phyloP scores from a whole-genome alignment of 345 rosid genomes.

The Salix dunnii region DNA sequence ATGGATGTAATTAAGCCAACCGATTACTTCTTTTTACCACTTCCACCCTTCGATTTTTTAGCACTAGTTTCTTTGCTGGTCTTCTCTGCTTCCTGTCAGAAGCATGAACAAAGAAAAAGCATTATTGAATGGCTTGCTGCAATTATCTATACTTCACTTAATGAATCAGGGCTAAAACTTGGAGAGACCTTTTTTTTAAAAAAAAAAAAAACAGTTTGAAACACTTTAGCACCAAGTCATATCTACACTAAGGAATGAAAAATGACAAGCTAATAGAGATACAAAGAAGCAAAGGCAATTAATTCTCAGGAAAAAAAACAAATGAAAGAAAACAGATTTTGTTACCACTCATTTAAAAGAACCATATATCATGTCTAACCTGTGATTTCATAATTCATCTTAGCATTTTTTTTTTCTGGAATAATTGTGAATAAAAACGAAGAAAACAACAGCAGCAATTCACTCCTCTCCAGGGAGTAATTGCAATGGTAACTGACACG shows the following conservation, averaged over 20 bases:
- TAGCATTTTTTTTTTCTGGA: background rate
- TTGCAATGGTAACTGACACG: background rate
- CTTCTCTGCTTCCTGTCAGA: conserved; percentile 46
- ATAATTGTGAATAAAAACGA: background rate
- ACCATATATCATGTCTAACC: background rate
- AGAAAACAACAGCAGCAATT: conserved; percentile 3
- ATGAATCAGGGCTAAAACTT: background rate
- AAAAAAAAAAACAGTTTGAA: background rate
- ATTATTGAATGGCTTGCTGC: background rate
- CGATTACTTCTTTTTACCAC: conserved; percentile 65
- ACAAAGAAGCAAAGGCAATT: too few relatives aligned
- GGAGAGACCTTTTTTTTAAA: background rate
- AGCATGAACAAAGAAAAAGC: conserved; percentile 12
- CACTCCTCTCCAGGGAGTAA: background rate
- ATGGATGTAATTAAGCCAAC: background rate
- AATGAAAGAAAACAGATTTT: too few relatives aligned
- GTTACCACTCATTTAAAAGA: too few relatives aligned
- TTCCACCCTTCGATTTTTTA: conserved; percentile 61
- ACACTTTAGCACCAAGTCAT: background rate
- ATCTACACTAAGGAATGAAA: too few relatives aligned
- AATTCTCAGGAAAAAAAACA: too few relatives aligned
- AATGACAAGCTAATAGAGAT: too few relatives aligned
- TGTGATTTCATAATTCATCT: background rate
- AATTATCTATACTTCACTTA: background rate
- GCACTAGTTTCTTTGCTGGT: conserved; percentile 42